phyloP scores from a whole-genome alignment of 768 basidiomycete genomes.

The Kwoniella heveanensis region DNA sequence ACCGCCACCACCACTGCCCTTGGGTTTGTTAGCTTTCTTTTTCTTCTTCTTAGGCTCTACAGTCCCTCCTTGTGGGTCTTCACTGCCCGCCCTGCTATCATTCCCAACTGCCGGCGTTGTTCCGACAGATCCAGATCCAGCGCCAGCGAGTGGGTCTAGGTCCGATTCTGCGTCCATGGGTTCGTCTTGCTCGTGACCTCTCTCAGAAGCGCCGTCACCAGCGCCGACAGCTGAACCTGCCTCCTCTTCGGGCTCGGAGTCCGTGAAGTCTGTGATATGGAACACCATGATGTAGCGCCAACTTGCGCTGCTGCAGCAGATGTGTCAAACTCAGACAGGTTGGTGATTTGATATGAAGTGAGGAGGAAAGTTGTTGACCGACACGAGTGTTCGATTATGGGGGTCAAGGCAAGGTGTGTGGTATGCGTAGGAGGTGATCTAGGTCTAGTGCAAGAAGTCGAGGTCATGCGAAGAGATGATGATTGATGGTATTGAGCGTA shows the following conservation, averaged over 20 bases:
- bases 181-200: not conserved
- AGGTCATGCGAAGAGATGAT: not conserved
- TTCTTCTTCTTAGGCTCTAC: constrained; percentile 10
- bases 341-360: too few species aligned
- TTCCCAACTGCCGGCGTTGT: not conserved
- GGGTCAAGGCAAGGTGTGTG: not conserved
- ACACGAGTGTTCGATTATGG: too few species aligned
- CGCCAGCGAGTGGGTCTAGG: not conserved
- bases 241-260: constrained; percentile 31
- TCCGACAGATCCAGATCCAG: not conserved
- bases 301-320: too few species aligned
- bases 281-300: too few species aligned
- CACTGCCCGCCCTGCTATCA: constrained; percentile 7
- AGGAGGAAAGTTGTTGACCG: too few species aligned
- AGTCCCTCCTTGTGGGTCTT: constrained; percentile 1
- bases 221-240: constrained; percentile 13
- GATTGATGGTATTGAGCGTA: not conserved
- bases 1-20: too few species aligned
- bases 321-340: too few species aligned
- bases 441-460: not conserved
- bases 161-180: not conserved
- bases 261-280: constrained; percentile 34
- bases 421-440: not conserved
- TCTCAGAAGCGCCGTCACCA: not conserved
- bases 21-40: constrained; percentile 9